Evolutionary conservation across 768 basidiomycete species (phyloP).

Genomic region (Russula abietina): DNA sequence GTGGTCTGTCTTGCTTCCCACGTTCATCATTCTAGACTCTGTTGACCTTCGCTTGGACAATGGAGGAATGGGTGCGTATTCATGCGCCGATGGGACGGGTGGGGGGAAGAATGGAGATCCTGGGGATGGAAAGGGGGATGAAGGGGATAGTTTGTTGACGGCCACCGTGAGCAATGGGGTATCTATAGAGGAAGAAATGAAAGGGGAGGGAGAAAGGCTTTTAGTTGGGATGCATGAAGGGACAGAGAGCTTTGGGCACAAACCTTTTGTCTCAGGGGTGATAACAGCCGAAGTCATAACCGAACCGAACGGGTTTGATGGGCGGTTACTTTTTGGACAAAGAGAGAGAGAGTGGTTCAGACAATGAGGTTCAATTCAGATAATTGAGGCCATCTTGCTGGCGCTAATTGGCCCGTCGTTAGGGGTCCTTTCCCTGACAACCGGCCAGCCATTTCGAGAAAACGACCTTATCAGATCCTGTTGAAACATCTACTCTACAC

Average conservation of each 20-base stretch:
- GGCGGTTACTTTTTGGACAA: not conserved
- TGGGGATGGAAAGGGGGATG: conserved; percentile 53
- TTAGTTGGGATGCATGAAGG: not conserved
- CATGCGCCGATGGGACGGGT: conserved; percentile 59
- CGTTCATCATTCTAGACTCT: conserved; percentile 22
- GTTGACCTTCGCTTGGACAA: conserved; percentile 27
- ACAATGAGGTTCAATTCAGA: not conserved
- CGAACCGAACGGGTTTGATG: no score
- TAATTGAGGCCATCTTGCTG: not conserved
- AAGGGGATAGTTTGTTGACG: conserved; percentile 40
- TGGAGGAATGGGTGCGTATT: conserved; percentile 51
- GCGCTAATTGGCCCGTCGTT: conserved; percentile 8
- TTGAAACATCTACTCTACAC: no score
- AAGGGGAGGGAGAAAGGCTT: not conserved
- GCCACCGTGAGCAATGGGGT: conserved; percentile 19
- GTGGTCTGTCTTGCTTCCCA: conserved; percentile 14
- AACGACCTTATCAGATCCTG: conserved; percentile 11
- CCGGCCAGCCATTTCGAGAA: not conserved
- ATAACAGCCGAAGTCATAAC: conserved; percentile 17
- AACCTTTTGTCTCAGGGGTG: conserved; percentile 24
- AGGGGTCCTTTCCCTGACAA: not conserved
- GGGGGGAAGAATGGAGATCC: conserved; percentile 65
- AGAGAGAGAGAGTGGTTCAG: not conserved
- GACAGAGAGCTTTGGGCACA: not conserved
- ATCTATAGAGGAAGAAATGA: not conserved